Evolutionary conservation across 2,329 filamentous ascomycete genomes (phyloP), one percentile per base, ranked within the genome.

Genomic region (Xylaria sp.): DNA sequence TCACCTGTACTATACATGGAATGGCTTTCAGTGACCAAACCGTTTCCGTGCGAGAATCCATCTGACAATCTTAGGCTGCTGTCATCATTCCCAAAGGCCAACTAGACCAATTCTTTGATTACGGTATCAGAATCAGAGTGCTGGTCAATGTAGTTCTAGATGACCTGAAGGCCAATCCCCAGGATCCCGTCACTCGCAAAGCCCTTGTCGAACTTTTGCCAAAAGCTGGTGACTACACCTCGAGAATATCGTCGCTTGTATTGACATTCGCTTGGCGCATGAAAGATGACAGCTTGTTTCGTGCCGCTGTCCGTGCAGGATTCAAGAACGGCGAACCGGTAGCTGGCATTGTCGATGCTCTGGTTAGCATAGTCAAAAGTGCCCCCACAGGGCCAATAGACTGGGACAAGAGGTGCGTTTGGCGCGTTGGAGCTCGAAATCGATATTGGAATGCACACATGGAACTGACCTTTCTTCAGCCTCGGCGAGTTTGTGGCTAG

Each of bases 341-440:
- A 17, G 10, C 31, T 21, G 44, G n/a, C 29, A 29, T 55, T 11
- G 40, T 46, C 25, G 2, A 31, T 4, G 37, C 51, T 43, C 33
- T 63, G 23, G 33, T 47, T n/a, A 15, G 7, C 21, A 46, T 59
- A 38, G 29, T 59, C 43, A 52, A 59, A n/a, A 29, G 19, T 15
- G 8, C 17, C 8, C 27, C 40, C 6, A 31, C 4, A 10, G 55
- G 27, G 15, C 23, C 21, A 17, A 25, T 51, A 35, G 49, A 63
- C 37, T 63, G 60, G 60, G 43, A 52, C n/a, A 63, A 57, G n/a
- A 59, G 41, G 60, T 63, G 15, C 19, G 55, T 63, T 21, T n/a
- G 3, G 15, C 7, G 17, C 2, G 13, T 3, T 3, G 1, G 10
- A 17, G 25, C 13, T 25, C 35, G 33, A 17, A 4, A n/a, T 33